phyloP scores from a whole-genome alignment of 257 asterid genomes.

The Fraxinus excelsior region DNA sequence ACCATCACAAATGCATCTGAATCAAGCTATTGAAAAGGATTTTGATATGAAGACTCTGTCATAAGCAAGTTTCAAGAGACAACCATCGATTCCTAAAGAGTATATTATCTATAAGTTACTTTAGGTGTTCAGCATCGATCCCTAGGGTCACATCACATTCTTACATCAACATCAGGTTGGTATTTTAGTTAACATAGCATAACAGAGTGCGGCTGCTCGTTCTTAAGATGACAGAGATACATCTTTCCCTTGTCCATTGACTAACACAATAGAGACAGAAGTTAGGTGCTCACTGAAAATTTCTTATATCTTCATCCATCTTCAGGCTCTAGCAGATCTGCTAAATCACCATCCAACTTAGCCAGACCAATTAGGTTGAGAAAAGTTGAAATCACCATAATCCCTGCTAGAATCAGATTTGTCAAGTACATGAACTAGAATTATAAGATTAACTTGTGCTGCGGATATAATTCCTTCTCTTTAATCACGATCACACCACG shows the following conservation, averaged over 20 bases:
- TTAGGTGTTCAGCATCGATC: too few species aligned
- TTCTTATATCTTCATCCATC: not conserved
- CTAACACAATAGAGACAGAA: not conserved
- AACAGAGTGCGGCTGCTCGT: not conserved
- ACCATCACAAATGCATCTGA: too few species aligned
- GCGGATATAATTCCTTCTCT: not conserved
- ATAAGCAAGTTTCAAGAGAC: too few species aligned
- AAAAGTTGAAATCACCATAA: not conserved
- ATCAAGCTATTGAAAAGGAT: too few species aligned
- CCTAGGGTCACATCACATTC: too few species aligned
- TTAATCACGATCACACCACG: not conserved
- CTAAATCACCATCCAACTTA: not conserved
- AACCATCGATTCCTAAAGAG: too few species aligned
- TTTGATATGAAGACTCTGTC: too few species aligned
- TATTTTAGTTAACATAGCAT: too few species aligned
- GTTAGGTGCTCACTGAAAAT: not conserved
- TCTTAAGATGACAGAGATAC: not conserved
- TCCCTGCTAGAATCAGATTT: not conserved
- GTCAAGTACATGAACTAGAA: not conserved
- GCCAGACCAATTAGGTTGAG: not conserved
- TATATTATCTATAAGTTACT: too few species aligned
- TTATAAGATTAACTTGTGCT: not conserved
- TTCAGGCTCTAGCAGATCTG: not conserved
- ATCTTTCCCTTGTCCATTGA: not conserved
- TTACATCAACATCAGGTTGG: not conserved